phyloP scores from a whole-genome alignment of 257 asterid genomes.

The Ligustrum vulgare region DNA sequence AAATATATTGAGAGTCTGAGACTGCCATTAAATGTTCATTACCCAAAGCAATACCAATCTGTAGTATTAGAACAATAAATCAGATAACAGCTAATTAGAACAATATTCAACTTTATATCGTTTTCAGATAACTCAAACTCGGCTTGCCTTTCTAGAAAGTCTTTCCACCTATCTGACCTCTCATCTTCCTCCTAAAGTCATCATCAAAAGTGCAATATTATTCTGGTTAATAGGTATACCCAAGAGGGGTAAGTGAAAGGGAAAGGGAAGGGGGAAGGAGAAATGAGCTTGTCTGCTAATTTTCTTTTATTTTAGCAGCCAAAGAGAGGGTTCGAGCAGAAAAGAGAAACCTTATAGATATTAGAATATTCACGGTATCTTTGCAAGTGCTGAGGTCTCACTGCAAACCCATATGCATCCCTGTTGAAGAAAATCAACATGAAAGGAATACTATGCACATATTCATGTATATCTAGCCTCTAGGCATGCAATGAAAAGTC shows the following conservation, averaged over 20 bases:
- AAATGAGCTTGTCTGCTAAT: neutral
- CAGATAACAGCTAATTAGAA: too few relatives aligned
- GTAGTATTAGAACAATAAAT: too few relatives aligned
- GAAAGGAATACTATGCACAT: neutral
- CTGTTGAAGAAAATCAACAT: constrained; percentile 37
- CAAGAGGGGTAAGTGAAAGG: neutral
- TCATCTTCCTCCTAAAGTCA: constrained; percentile 84
- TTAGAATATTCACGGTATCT: constrained; percentile 85
- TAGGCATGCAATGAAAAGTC: neutral
- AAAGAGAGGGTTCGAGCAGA: constrained; percentile 15
- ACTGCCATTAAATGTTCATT: too few relatives aligned
- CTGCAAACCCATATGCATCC: constrained; percentile 96
- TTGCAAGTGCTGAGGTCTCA: constrained; percentile 90
- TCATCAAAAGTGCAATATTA: neutral
- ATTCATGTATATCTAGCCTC: too few relatives aligned
- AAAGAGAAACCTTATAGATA: constrained; percentile 76
- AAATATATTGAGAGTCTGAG: too few relatives aligned
- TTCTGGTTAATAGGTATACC: neutral
- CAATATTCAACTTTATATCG: constrained; percentile 24
- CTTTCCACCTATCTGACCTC: constrained; percentile 84
- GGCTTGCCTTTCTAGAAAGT: constrained; percentile 64
- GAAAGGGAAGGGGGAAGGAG: neutral
- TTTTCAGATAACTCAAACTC: constrained; percentile 40
- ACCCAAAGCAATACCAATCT: too few relatives aligned
- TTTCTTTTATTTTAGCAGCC: neutral